phyloP scores from a whole-genome alignment of 306 rosid species.

The Cotoneaster glaucophyllus region DNA sequence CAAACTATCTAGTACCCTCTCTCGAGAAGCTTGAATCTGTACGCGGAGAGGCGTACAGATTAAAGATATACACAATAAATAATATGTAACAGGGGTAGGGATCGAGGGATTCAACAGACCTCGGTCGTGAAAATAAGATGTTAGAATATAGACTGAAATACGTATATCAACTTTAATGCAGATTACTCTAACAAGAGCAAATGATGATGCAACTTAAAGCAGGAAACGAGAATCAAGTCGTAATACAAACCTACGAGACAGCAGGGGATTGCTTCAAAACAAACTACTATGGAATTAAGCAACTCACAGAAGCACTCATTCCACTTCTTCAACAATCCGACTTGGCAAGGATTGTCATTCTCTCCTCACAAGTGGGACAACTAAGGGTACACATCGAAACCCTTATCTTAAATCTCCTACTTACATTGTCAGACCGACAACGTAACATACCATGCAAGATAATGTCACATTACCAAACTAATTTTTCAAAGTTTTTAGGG shows the following conservation, averaged over 20 bases:
- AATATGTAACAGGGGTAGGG: no score
- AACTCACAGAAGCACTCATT: constrained; percentile 21
- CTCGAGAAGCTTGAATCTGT: no score
- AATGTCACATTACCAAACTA: no score
- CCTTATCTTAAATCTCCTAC: no score
- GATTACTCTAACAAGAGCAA: background rate
- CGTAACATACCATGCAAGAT: no score
- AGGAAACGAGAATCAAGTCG: background rate
- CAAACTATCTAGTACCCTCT: no score
- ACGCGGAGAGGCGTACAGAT: no score
- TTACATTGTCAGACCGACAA: no score
- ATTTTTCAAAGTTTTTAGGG: background rate
- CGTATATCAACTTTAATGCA: background rate
- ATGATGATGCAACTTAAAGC: constrained; percentile 3
- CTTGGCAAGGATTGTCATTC: constrained; percentile 38
- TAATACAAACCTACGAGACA: constrained; percentile 17
- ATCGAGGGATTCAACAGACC: no score
- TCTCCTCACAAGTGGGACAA: constrained; percentile 27
- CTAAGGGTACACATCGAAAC: constrained; percentile 18
- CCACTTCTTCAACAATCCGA: constrained; percentile 41
- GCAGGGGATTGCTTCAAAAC: constrained; percentile 23
- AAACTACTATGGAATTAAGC: constrained; percentile 41
- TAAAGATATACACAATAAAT: no score
- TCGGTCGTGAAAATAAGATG: no score
- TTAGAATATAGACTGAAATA: no score